Evolutionary conservation across 2,329 filamentous ascomycete species (phyloP), one percentile per base, ranked within the genome.

Genomic region (Neurospora sp.): DNA sequence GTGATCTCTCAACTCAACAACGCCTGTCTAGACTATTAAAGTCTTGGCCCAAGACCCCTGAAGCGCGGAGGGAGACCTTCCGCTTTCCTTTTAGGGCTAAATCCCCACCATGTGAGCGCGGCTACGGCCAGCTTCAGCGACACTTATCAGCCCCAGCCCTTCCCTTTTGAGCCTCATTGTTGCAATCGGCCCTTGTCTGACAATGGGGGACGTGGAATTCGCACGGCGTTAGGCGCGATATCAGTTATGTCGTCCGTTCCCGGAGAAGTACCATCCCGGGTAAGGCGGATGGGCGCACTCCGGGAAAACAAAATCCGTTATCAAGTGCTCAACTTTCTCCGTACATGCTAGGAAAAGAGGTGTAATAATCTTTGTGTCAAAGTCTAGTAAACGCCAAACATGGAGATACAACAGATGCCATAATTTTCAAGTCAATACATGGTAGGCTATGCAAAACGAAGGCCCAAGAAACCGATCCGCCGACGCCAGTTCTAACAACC

Each of bases 21-120:
- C 11, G 23, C 28, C 28, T 33, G 28, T 33, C 28, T 11, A 36
- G n/a, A 38, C 9, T 52, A 15, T 38, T 33, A 33, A 36, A 40
- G 68, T 66, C 68, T n/a, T 69, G 68, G 58, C 43, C 52, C 42
- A 43, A 46, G 67, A 70, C 46, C 68, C 68, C 67, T 70, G 67
- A 66, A 68, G 67, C 40, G 71, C 70, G 73, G 73, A 74, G 69
- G 72, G 66, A 69, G 17, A 46, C 69, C 36, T 52, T 74, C 73
- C 73, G 73, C 68, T 42, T 70, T 71, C 71, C 23, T 39, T 74
- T 74, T 72, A 72, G 73, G 73, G 73, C 71, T 71, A 72, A 69
- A 28, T 58, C 67, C 52, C 38, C 46, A 39, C 17, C 68, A n/a
- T 28, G 36, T 11, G 39, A 43, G 68, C 67, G 70, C 67, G 67